A percentile compares a stretch with the other conserved stretches of the same genome.
These are phyloP conservation scores for Halteria grandinella DNA, from an alignment of 73 alveolate species.

Conservation along the genomic window DNA sequence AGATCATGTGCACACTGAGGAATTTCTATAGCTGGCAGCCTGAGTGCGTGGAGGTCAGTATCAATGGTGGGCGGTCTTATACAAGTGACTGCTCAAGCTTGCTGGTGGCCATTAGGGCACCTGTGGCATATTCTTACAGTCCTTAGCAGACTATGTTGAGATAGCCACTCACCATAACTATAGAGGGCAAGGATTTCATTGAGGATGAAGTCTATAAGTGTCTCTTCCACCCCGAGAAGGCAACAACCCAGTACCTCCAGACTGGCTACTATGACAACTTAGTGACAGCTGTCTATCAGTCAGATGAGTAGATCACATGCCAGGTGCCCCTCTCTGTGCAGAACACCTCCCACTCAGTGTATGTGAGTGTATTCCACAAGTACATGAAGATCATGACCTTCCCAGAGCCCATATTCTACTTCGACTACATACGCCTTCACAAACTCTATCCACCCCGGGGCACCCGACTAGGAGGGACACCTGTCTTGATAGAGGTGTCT, in stretches of 20 bases:
- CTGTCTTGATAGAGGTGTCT: not conserved
- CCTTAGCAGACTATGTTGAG: constrained; percentile 6
- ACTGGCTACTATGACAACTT: not conserved
- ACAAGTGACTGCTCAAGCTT: not conserved
- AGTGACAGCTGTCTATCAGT: not conserved
- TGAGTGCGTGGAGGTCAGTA: constrained; percentile 35
- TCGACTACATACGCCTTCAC: not conserved
- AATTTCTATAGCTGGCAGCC: not conserved
- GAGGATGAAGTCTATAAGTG: not conserved
- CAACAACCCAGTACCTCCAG: not conserved
- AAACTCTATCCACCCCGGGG: constrained; percentile 14
- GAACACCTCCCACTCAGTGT: constrained; percentile 4
- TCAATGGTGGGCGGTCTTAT: constrained; percentile 26
- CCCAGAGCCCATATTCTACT: not conserved
- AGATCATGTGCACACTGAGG: not conserved
- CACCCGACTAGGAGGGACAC: constrained; percentile 25
- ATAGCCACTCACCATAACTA: not conserved
- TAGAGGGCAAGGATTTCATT: constrained; percentile 22
- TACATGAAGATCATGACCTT: not conserved
- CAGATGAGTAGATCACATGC: not conserved
- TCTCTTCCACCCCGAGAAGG: not conserved
- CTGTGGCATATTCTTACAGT: not conserved
- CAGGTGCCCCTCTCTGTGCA: not conserved
- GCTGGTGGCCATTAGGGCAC: not conserved
- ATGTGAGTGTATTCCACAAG: not conserved